phyloP scores from a whole-genome alignment of 306 rosid species.

The Gleditsia sinensis region DNA sequence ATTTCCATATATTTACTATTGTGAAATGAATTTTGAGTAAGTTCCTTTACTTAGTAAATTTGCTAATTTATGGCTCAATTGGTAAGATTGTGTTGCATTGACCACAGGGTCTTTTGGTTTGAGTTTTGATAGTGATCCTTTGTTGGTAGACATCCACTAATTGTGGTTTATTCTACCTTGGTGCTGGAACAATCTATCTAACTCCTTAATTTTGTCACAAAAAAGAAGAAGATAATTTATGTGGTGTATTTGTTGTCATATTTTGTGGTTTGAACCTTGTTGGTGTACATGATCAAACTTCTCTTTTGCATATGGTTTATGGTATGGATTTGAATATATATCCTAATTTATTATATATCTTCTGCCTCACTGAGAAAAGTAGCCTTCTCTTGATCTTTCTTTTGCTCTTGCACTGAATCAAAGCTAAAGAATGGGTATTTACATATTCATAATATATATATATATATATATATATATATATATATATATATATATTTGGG shows the following conservation, averaged over 20 bases:
- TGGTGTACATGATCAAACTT: constrained; percentile 9
- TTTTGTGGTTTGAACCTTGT: constrained; percentile 19
- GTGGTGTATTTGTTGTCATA: constrained; percentile 10
- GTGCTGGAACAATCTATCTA: no score
- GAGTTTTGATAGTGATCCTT: no score
- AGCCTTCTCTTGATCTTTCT: constrained; percentile 2
- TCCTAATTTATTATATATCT: neutral
- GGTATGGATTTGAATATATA: neutral
- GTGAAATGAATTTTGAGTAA: constrained; percentile 20
- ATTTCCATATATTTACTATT: constrained; percentile 8
- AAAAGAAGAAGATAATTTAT: no score
- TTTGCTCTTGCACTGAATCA: neutral
- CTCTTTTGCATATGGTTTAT: neutral
- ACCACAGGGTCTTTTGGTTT: no score
- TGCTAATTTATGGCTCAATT: no score
- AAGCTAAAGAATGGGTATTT: constrained; percentile 6
- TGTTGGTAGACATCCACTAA: no score
- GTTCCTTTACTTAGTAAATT: constrained; percentile 7
- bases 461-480: neutral
- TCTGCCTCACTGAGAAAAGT: neutral
- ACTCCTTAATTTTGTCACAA: no score
- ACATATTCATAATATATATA: neutral
- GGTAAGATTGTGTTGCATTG: no score
- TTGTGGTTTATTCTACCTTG: no score
- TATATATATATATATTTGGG: neutral